Conservation (phyloP, 352 stramenopile species). For the Phytophthora meadii region DNA sequence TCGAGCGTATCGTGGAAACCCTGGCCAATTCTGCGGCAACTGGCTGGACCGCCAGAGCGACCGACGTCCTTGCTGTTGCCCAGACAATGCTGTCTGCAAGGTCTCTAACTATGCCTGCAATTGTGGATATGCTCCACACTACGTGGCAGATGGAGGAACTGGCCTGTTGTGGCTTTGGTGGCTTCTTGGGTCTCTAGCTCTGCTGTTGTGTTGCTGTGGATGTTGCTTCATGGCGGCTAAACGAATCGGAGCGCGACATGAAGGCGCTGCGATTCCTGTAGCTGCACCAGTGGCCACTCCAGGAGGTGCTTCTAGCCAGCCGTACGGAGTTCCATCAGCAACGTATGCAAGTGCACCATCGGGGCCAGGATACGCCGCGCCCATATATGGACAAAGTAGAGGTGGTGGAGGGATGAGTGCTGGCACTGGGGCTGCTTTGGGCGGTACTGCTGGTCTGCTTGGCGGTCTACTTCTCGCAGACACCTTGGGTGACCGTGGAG, state of each 20-base stretch:
- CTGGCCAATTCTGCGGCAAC: conserved; percentile 60
- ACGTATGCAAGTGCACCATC: conserved; percentile 21
- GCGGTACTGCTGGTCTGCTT: conserved; percentile 53
- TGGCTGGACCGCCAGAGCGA: conserved; percentile 59
- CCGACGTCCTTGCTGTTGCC: conserved; percentile 57
- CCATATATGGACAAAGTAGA: conserved; percentile 31
- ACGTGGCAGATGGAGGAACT: conserved; percentile 1
- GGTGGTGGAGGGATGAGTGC: conserved; percentile 48
- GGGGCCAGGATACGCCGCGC: conserved; percentile 27
- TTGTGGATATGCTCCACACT: conserved; percentile 31
- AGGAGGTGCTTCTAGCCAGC: conserved; percentile 6
- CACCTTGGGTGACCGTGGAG: conserved; percentile 40
- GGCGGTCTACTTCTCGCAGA: conserved; percentile 54
- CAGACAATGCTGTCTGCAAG: conserved; percentile 45
- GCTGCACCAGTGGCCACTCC: conserved; percentile 19
- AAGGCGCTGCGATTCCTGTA: conserved; percentile 22
- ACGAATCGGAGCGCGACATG: conserved; percentile 3
- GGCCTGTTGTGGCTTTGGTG: conserved; percentile 56
- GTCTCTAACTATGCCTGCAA: conserved; percentile 63
- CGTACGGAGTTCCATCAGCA: conserved; percentile 12
- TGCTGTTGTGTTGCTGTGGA: conserved; percentile 39
- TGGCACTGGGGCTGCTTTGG: conserved; percentile 52
- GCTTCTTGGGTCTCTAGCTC: conserved; percentile 37
- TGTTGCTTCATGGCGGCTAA: conserved; percentile 35
- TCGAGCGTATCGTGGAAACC: conserved; percentile 35